These are phyloP conservation scores for Astraeus odoratus DNA, from an alignment of 768 basidiomycete genomes.

Conservation along the genomic window DNA sequence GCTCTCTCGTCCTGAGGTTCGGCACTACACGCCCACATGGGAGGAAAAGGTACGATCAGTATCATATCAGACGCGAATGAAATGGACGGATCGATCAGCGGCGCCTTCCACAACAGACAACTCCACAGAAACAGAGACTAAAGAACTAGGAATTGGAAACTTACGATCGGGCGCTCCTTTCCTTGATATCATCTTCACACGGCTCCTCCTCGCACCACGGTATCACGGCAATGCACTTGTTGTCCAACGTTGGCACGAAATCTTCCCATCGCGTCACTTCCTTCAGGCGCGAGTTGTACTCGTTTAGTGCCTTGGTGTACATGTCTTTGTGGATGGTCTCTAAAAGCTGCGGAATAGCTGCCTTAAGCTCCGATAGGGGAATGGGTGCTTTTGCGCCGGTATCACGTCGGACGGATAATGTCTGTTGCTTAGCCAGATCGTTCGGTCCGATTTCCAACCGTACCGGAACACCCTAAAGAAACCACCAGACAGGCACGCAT, in stretches of 20 bases:
- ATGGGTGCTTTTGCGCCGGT: conserved; percentile 56
- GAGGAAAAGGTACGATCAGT: conserved; percentile 4
- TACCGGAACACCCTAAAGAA: conserved; percentile 80
- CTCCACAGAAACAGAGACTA: background rate
- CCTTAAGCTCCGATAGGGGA: conserved; percentile 40
- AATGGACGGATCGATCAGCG: background rate
- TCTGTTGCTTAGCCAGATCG: conserved; percentile 79
- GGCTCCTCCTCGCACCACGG: conserved; percentile 94
- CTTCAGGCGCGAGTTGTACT: conserved; percentile 65
- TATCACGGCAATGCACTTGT: conserved; percentile 79
- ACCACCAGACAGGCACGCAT: background rate
- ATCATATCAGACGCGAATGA: background rate
- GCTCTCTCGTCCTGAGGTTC: conserved; percentile 92
- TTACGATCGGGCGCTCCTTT: conserved; percentile 80
- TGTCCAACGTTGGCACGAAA: conserved; percentile 84
- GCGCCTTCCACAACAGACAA: no score
- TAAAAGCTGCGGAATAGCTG: conserved; percentile 57
- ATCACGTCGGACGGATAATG: conserved; percentile 77
- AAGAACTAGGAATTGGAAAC: conserved; percentile 7
- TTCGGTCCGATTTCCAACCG: conserved; percentile 96
- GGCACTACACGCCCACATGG: conserved; percentile 48
- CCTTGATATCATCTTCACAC: conserved; percentile 99
- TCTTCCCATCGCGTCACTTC: conserved; percentile 85
- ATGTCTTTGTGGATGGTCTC: conserved; percentile 86
- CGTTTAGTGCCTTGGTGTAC: conserved; percentile 69